phyloP scores from a whole-genome alignment of 371 early-diverging fungal genomes.

The Zychaea mexicana region DNA sequence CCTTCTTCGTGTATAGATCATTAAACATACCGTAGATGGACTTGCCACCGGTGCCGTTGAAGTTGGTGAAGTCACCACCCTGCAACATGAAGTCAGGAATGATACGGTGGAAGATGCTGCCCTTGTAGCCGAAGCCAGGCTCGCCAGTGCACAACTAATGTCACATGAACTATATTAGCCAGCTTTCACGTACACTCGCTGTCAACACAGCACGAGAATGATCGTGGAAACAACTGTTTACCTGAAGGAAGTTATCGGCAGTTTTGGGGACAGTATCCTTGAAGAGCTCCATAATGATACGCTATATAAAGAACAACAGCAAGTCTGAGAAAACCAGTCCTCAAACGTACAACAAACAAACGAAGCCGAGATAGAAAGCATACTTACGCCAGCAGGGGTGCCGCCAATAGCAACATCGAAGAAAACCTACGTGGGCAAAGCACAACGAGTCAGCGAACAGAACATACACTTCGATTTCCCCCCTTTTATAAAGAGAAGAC shows the following conservation, averaged over 20 bases:
- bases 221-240: too few relatives aligned
- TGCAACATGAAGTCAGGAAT: conserved; percentile 98
- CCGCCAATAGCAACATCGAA: conserved; percentile 61
- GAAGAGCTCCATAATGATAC: conserved; percentile 71
- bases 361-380: conserved; percentile 14
- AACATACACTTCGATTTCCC: too few relatives aligned
- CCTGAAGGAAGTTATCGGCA: conserved; percentile 99
- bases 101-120: conserved; percentile 90
- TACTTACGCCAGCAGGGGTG: conserved; percentile 57
- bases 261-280: conserved; percentile 96
- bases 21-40: conserved; percentile 88
- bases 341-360: too few relatives aligned
- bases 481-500: too few relatives aligned
- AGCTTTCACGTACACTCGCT: too few relatives aligned
- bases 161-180: too few relatives aligned
- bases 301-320: conserved; percentile 69
- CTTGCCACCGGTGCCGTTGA: conserved; percentile 97
- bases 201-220: too few relatives aligned
- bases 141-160: conserved; percentile 80
- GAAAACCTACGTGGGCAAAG: conserved; percentile 60
- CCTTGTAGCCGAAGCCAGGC: conserved; percentile 85
- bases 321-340: too few relatives aligned
- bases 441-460: too few relatives aligned
- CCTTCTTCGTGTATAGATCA: conserved; percentile 49
- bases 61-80: conserved; percentile 97